These are phyloP conservation scores for Sesbania bispinosa DNA, from an alignment of 306 rosid genomes.

Conservation along the genomic window DNA sequence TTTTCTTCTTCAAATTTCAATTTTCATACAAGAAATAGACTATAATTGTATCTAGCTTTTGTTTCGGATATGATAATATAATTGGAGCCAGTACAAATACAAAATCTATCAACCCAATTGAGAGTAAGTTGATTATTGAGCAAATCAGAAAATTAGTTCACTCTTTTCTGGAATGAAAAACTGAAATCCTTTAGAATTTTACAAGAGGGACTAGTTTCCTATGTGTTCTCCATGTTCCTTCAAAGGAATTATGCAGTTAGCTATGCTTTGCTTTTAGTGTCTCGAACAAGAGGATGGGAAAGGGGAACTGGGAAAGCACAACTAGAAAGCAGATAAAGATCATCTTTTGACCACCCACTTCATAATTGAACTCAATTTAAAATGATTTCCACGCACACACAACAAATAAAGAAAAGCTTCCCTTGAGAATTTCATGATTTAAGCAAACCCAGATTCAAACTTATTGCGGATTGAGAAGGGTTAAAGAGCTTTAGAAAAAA, in stretches of 20 bases:
- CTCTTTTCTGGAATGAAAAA: background rate
- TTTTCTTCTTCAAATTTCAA: too few relatives aligned
- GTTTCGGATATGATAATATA: slow-evolving; percentile 11
- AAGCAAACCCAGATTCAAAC: slow-evolving; percentile 25
- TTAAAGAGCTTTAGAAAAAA: too few relatives aligned
- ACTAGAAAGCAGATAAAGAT: too few relatives aligned
- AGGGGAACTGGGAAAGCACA: slow-evolving; percentile 25
- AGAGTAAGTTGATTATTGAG: background rate
- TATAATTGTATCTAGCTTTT: too few relatives aligned
- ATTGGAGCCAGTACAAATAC: background rate
- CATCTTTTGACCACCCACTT: slow-evolving; percentile 22
- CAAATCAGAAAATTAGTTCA: background rate
- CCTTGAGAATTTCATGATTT: slow-evolving; percentile 13
- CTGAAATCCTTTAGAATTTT: slow-evolving; percentile 14
- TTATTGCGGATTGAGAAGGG: too few relatives aligned
- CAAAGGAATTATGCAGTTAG: slow-evolving; percentile 18
- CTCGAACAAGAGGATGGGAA: background rate
- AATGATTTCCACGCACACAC: background rate
- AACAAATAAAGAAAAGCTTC: background rate
- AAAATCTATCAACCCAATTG: background rate
- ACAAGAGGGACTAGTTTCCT: too few relatives aligned
- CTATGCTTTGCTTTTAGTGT: background rate
- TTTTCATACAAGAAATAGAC: too few relatives aligned
- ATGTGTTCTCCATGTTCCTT: slow-evolving; percentile 19
- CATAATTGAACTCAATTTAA: slow-evolving; percentile 43